Evolutionary conservation across 2,329 filamentous ascomycete species (phyloP).

Genomic region (Colletotrichum falcatum): DNA sequence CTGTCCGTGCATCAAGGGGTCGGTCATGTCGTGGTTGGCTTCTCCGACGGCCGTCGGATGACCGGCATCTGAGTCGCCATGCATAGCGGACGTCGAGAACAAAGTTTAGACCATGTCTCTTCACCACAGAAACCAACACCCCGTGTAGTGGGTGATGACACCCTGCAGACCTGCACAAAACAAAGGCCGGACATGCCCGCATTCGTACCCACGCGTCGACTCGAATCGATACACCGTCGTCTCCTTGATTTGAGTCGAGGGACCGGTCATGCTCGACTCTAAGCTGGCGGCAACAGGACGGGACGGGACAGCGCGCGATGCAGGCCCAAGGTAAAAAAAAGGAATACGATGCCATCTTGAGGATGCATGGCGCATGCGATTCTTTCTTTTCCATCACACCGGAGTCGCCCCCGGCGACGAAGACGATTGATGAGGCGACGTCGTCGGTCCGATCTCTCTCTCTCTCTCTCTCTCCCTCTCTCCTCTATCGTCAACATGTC

Average conservation of each 20-base stretch:
- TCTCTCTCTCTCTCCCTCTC: not conserved
- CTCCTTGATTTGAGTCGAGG: constrained; percentile 6
- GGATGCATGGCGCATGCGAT: not conserved
- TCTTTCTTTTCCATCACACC: not conserved
- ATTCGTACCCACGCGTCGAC: constrained; percentile 8
- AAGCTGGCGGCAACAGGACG: not conserved
- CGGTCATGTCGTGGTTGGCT: not conserved
- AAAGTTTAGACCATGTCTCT: constrained; percentile 31
- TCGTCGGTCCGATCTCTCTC: not conserved
- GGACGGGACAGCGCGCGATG: not conserved
- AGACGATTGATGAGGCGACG: not conserved
- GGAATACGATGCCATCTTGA: not conserved
- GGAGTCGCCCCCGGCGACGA: not conserved
- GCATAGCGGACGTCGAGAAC: constrained; percentile 21
- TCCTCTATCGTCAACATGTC: constrained; percentile 12
- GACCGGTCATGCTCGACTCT: not conserved
- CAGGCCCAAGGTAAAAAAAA: not conserved
- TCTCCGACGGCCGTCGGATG: constrained; percentile 15
- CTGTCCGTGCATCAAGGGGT: not conserved
- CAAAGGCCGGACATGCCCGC: not conserved
- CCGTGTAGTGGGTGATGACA: not conserved
- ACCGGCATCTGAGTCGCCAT: constrained; percentile 34
- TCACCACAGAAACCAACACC: constrained; percentile 7
- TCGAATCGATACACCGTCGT: not conserved
- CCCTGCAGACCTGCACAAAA: not conserved